Evolutionary conservation across 352 stramenopile species (phyloP).

Genomic region (Phytophthora cajani): DNA sequence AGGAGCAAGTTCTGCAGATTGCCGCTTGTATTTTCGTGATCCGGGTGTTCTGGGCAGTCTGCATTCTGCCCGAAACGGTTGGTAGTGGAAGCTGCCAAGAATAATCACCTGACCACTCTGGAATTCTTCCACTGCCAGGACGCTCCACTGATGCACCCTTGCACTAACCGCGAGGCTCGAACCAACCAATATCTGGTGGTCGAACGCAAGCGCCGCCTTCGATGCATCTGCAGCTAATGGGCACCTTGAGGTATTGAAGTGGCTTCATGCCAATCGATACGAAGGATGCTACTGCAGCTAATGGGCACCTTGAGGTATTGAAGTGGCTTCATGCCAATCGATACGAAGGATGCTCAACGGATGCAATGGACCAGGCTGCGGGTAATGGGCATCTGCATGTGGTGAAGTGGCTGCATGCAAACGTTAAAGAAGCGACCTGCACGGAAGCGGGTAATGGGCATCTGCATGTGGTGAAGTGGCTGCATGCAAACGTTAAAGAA

Average conservation of each 20-base stretch:
- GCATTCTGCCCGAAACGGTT: too few relatives aligned
- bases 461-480: background rate
- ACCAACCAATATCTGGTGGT: background rate
- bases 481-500: background rate
- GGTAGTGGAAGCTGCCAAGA: background rate
- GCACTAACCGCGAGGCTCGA: background rate
- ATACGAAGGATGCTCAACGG: background rate
- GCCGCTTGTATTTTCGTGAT: conserved; percentile 52
- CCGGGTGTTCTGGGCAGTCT: conserved; percentile 60
- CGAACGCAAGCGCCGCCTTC: background rate
- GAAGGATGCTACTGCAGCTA: background rate
- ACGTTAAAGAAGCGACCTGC: background rate
- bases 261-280: background rate
- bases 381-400: background rate
- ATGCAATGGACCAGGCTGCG: background rate
- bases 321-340: background rate
- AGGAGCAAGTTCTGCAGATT: conserved; percentile 62
- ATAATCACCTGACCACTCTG: background rate
- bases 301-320: background rate
- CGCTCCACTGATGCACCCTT: background rate
- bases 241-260: background rate
- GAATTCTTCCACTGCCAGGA: background rate
- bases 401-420: background rate
- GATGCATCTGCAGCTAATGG: background rate
- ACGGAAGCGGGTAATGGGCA: background rate